Base-by-base conservation (phyloP, 192 early-diverging fungal species). In the Funneliformis geosporum region DNA sequence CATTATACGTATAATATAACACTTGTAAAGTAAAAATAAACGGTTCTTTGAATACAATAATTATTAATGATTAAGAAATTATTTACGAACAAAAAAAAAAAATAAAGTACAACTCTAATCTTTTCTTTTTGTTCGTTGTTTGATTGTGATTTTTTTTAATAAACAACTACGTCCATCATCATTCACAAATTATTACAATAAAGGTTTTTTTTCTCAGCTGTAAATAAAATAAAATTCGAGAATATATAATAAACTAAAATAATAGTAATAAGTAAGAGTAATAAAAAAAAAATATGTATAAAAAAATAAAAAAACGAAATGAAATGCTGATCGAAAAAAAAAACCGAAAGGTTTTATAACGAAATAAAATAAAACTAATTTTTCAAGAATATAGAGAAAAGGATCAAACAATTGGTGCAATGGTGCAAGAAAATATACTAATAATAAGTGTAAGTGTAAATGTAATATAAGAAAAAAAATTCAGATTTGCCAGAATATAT, bases 181-280 rank as follows among this genome's bases (percentile, higher is more conserved):
- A 69, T 69, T 69, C 39, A 39, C 67, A 69, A 69, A 69, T 69
- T 69, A 69, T 69, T 69, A 69, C 67, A 69, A 43, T 69, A 39
- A 55, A 55, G 47, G 47, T 55, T 55, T 55, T 55, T 55, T 55
- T 55, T 55, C 47, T 55, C 47, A 55, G 47, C 47, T 55, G 14
- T n/a, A 12, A 42, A 69, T 28, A 39, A 39, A 67, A 33, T 38
- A 67, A n/a, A 39, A 67, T 18, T 18, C 7, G 16, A 7, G 40
- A 38, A 67, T 18, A 18, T 39, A 33, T 67, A 33, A 65, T 14
- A 28, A 65, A 38, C 10, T 33, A 14, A 16, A 28, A 12, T 65
- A 33, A 23, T 21, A 25, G n/a, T 65, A 65, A 65, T 65, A 33
- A 55, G 14, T 18, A 55, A 44, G 43, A 44, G 43, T 55, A 55